Evolutionary conservation across 164 flowering plant genomes (phyloP).

Genomic region (Amborella trichopoda): DNA sequence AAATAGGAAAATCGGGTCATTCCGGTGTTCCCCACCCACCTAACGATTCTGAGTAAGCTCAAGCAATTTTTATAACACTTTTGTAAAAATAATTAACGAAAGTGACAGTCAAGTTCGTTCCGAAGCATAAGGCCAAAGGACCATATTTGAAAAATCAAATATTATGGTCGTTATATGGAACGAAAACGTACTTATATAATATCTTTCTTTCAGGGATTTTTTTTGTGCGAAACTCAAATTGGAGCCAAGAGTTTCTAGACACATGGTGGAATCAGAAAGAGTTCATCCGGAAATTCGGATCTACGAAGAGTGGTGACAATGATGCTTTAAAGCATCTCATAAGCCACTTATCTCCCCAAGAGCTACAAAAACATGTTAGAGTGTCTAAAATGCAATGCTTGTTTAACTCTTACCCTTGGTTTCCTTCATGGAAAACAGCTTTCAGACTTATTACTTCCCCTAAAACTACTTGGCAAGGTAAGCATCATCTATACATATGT

Average conservation of each 20-base stretch:
- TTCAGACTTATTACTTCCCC: constrained; percentile 7
- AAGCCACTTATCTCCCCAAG: constrained; percentile 1
- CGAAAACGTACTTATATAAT: too few species aligned
- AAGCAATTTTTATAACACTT: too few species aligned
- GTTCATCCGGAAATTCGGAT: constrained; percentile 7
- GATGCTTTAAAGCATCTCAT: constrained; percentile 10
- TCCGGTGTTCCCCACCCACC: too few species aligned
- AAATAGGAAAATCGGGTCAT: too few species aligned
- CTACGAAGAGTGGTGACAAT: constrained; percentile 14
- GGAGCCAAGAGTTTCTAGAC: constrained; percentile 12
- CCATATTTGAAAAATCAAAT: too few species aligned
- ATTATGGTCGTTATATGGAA: too few species aligned
- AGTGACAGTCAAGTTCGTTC: too few species aligned
- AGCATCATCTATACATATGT: too few species aligned
- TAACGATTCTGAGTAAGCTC: too few species aligned
- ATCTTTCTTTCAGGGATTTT: constrained; percentile 8
- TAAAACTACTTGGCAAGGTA: constrained; percentile 9
- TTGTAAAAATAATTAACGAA: too few species aligned
- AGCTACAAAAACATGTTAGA: constrained; percentile 6
- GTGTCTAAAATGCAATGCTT: constrained; percentile 12
- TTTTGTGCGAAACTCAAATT: constrained; percentile 6
- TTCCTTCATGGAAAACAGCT: constrained; percentile 11
- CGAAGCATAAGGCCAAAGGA: too few species aligned
- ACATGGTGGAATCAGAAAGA: constrained; percentile 16
- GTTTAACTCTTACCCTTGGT: constrained; percentile 15